These are phyloP conservation scores for Begonia fuchsioides DNA, from an alignment of 306 rosid genomes.

Conservation along the genomic window DNA sequence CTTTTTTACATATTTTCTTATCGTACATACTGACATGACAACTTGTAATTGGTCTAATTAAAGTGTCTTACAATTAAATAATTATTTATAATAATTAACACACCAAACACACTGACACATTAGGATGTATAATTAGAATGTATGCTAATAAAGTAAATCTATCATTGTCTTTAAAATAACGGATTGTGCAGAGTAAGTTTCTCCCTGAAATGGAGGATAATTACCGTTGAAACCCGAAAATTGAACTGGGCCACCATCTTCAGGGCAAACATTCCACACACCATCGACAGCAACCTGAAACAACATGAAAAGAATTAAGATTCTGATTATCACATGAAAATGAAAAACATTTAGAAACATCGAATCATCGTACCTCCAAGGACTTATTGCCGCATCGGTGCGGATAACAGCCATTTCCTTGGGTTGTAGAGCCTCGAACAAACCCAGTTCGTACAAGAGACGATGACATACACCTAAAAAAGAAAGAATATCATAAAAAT, in stretches of 20 bases:
- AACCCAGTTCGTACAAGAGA: constrained; percentile 89
- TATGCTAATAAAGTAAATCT: too few relatives aligned
- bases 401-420: constrained; percentile 96
- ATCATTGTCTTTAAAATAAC: not conserved
- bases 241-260: constrained; percentile 70
- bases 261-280: constrained; percentile 74
- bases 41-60: too few relatives aligned
- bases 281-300: constrained; percentile 91
- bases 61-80: too few relatives aligned
- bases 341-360: constrained; percentile 5
- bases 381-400: constrained; percentile 67
- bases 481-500: constrained; percentile 8
- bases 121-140: too few relatives aligned
- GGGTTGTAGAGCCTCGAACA: constrained; percentile 76
- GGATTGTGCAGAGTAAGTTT: too few relatives aligned
- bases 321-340: not conserved
- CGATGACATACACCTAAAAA: constrained; percentile 83
- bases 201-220: not conserved
- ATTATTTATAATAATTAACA: too few relatives aligned
- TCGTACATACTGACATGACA: too few relatives aligned
- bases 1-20: too few relatives aligned
- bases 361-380: constrained; percentile 45
- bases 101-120: too few relatives aligned
- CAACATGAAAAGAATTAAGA: not conserved
- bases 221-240: constrained; percentile 79